Evolutionary conservation across 2,329 filamentous ascomycete species (phyloP).

Genomic region (Dactylellina leptospora): DNA sequence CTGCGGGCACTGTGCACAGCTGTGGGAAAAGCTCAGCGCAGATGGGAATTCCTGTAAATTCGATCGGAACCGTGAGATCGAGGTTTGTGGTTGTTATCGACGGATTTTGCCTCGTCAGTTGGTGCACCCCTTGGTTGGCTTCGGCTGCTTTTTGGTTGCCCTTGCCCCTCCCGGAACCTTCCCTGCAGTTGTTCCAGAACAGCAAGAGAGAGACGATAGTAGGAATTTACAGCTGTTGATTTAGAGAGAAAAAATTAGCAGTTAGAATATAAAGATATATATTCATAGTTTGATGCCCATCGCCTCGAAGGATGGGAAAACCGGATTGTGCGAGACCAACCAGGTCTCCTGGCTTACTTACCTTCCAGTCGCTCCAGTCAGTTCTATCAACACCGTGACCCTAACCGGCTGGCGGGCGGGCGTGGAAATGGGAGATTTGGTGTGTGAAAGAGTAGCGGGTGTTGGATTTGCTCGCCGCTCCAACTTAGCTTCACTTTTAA

Average conservation of each 20-base stretch:
- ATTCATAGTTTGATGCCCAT: not conserved
- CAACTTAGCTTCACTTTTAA: not conserved
- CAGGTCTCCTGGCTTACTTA: constrained; percentile 5
- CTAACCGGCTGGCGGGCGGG: not conserved
- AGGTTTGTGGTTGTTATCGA: constrained; percentile 33
- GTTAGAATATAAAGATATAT: not conserved
- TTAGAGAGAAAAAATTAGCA: too few species aligned
- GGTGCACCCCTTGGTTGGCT: too few species aligned
- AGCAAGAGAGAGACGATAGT: not conserved
- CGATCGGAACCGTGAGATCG: constrained; percentile 30
- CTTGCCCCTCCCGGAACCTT: constrained; percentile 7
- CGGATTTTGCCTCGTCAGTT: constrained; percentile 4
- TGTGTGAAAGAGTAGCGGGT: not conserved
- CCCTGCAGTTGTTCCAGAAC: not conserved
- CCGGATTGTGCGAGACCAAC: constrained; percentile 11
- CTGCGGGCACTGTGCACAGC: not conserved
- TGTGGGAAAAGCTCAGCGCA: constrained; percentile 11
- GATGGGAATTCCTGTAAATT: constrained; percentile 13
- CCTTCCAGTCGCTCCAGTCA: too few species aligned
- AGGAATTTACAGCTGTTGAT: too few species aligned
- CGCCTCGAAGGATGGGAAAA: constrained; percentile 5
- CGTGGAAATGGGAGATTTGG: too few species aligned
- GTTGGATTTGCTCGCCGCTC: not conserved
- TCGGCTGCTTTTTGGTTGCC: not conserved
- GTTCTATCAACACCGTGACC: not conserved